These are phyloP conservation scores for Uromyces viciae-fabae DNA, from an alignment of 1,284 basidiomycete genomes.

Conservation along the genomic window DNA sequence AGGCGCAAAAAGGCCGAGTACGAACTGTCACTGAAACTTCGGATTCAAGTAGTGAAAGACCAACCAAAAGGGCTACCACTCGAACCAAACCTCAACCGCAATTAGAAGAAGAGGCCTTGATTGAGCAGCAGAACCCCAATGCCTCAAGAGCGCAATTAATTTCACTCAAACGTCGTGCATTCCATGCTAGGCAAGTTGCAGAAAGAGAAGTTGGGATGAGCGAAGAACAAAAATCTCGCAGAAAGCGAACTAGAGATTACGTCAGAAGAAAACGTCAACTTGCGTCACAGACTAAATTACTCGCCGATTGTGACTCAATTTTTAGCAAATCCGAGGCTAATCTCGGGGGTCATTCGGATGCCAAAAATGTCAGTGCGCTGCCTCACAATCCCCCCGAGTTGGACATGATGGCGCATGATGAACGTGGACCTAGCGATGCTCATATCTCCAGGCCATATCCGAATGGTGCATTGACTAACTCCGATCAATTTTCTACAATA, in stretches of 20 bases:
- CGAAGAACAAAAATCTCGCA: constrained; percentile 27
- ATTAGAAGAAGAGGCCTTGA: constrained; percentile 35
- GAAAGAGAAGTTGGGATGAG: constrained; percentile 28
- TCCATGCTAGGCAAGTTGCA: constrained; percentile 22
- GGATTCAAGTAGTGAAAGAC: neutral
- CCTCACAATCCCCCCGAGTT: neutral
- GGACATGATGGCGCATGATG: neutral
- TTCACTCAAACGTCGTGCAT: constrained; percentile 37
- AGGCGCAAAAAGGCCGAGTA: constrained; percentile 2
- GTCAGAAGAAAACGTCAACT: constrained; percentile 19
- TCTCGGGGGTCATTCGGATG: constrained; percentile 4
- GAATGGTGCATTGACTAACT: neutral
- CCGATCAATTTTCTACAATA: neutral
- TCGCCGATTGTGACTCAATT: neutral
- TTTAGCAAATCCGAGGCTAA: neutral
- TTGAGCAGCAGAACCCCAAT: constrained; percentile 34
- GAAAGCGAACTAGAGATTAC: constrained; percentile 16
- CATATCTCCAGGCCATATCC: neutral
- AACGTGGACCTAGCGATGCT: neutral
- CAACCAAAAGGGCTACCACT: neutral
- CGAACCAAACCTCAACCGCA: constrained; percentile 30
- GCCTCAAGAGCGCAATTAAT: constrained; percentile 17
- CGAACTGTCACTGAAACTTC: constrained; percentile 10
- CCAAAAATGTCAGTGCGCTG: neutral
- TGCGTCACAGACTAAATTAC: neutral